phyloP scores from a whole-genome alignment of 2,329 filamentous ascomycete genomes.

The Sporothrix phasma region DNA sequence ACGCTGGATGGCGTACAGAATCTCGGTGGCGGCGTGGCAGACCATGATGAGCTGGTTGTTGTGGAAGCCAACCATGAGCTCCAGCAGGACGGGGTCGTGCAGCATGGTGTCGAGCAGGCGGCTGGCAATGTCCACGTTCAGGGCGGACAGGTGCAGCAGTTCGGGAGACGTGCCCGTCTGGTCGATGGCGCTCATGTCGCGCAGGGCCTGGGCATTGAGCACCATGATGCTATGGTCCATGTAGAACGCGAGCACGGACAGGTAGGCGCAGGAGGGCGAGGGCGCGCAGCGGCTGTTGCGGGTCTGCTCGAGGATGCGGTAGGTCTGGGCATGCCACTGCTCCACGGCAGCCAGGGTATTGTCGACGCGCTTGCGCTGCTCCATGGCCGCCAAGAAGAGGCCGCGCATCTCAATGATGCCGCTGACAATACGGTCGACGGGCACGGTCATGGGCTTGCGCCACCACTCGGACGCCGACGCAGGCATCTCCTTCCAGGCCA shows the following conservation, averaged over 20 bases:
- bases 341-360: constrained; percentile 18
- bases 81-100: constrained; percentile 14
- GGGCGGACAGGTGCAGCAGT: constrained; percentile 15
- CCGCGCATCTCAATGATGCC: constrained; percentile 21
- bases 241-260: constrained; percentile 21
- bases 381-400: constrained; percentile 17
- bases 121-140: constrained; percentile 17
- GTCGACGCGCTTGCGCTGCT: constrained; percentile 17
- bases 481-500: constrained; percentile 17
- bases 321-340: constrained; percentile 19
- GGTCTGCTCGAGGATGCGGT: constrained; percentile 16
- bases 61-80: constrained; percentile 21
- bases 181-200: constrained; percentile 20
- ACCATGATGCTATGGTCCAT: constrained; percentile 23
- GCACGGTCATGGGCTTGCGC: constrained; percentile 18
- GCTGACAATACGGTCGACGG: constrained; percentile 21
- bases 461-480: constrained; percentile 17
- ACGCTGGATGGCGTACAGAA: constrained; percentile 18
- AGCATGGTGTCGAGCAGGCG: constrained; percentile 19
- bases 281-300: constrained; percentile 15
- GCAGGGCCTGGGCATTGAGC: constrained; percentile 21
- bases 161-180: constrained; percentile 16
- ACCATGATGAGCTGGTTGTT: constrained; percentile 24
- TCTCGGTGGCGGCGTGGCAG: constrained; percentile 22
- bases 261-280: background rate